Evolutionary conservation across 768 basidiomycete genomes (phyloP), one percentile per base, ranked within the genome.

Genomic region (Russula lepida): DNA sequence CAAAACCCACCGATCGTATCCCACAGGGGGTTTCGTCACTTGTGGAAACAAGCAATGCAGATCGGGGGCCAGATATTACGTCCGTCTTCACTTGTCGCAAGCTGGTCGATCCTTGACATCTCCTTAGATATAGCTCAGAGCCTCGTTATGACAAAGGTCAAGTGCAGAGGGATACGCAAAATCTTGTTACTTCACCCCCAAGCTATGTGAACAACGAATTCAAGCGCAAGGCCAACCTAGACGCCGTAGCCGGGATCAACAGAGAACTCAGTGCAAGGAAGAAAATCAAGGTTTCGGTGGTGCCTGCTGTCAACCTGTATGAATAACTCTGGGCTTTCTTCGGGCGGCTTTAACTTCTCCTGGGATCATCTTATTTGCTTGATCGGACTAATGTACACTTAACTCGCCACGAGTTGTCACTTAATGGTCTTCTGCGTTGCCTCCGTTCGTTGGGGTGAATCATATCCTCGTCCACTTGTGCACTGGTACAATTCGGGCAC

Each of bases 261-360:
- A 66, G 65, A 27, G 68, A 63, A n/a, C 69, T 47, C 30, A 62
- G 73, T 53, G 73, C 73, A 12, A 70, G 64, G 65, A 90, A 89
- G 76, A 88, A 81, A 68, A 67, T 84, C 62, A 92, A 90, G 74
- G 80, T 90, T 52, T 92, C 88, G 17, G 73, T 91, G 43, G 81
- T 82, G 43, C 71, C 77, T 59, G 83, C 79, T 52, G 81, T 92
- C 64, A 87, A 90, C 73, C 80, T 91, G 4, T 88, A 86, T 33
- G 88, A 91, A 71, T 91, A 72, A 66, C 13, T 56, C 7, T 35
- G 39, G n/a, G 19, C 25, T 27, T n/a, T 58, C 37, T 27, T 47
- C 23, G 5, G 39, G 23, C 43, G 53, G 17, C 21, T 30, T 33
- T 35, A 7, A 7, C 25, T 32, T 33, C 50, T 54, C 39, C 6